Percentiles rank a stretch among this genome's conserved stretches.
phyloP scores from a whole-genome alignment of 768 basidiomycete genomes.

The Boletus reticuloceps region DNA sequence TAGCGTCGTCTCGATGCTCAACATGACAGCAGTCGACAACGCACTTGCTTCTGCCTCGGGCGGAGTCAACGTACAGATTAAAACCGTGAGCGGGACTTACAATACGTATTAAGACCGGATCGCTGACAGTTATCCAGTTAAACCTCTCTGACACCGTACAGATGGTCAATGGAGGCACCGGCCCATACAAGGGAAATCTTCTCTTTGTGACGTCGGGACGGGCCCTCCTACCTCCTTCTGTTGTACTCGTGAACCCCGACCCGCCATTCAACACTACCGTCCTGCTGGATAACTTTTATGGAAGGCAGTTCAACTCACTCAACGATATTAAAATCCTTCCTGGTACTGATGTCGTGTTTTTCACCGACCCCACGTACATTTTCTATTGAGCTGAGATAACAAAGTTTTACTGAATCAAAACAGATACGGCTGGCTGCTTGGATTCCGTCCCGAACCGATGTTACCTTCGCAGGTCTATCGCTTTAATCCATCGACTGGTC shows the following conservation, averaged over 20 bases:
- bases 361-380: slow-evolving; percentile 69
- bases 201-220: slow-evolving; percentile 66
- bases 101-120: background rate
- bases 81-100: slow-evolving; percentile 28
- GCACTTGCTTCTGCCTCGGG: slow-evolving; percentile 36
- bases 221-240: slow-evolving; percentile 56
- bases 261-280: slow-evolving; percentile 66
- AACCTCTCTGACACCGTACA: slow-evolving; percentile 56
- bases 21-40: slow-evolving; percentile 51
- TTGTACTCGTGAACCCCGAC: slow-evolving; percentile 63
- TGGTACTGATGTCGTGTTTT: slow-evolving; percentile 62
- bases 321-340: slow-evolving; percentile 80
- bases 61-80: slow-evolving; percentile 49
- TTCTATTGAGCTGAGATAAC: background rate
- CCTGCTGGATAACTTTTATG: slow-evolving; percentile 75
- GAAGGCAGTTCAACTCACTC: slow-evolving; percentile 79
- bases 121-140: slow-evolving; percentile 40
- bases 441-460: slow-evolving; percentile 64
- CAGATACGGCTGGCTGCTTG: slow-evolving; percentile 63
- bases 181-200: slow-evolving; percentile 55
- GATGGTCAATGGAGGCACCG: slow-evolving; percentile 72
- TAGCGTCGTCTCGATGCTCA: slow-evolving; percentile 61
- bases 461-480: slow-evolving; percentile 78
- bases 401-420: background rate
- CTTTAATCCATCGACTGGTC: slow-evolving; percentile 59